Conservation (phyloP, 208 protist genomes). For the Acanthamoeba triangularis region DNA sequence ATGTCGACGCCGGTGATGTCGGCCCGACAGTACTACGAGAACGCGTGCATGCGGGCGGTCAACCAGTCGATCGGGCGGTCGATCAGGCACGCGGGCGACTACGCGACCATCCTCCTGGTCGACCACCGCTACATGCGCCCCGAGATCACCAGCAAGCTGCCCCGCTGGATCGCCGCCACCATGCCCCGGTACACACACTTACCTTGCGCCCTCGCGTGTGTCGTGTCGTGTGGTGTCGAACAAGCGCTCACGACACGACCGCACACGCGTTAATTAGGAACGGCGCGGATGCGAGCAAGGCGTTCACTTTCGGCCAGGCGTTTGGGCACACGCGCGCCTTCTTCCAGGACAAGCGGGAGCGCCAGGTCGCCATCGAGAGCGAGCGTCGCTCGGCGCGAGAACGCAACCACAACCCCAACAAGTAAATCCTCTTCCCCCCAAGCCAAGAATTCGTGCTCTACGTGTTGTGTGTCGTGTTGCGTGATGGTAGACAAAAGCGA, state of each 20-base stretch:
- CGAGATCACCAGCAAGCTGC: slow-evolving; percentile 78
- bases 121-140: slow-evolving; percentile 92
- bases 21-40: slow-evolving; percentile 91
- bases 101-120: slow-evolving; percentile 96
- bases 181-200: not conserved
- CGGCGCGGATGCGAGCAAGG: not conserved
- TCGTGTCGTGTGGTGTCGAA: no score
- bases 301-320: slow-evolving; percentile 3
- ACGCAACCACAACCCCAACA: no score
- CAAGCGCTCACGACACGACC: no score
- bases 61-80: slow-evolving; percentile 97
- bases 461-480: no score
- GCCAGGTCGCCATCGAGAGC: not conserved
- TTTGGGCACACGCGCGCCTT: not conserved
- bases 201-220: not conserved
- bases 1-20: not conserved
- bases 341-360: slow-evolving; percentile 44
- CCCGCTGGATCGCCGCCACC: slow-evolving; percentile 79
- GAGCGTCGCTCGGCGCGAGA: no score
- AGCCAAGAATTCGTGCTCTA: no score
- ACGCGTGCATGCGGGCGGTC: slow-evolving; percentile 97
- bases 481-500: no score
- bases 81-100: slow-evolving; percentile 96
- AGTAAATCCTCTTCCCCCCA: no score
- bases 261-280: not conserved